phyloP scores from a whole-genome alignment of 176 grass and related monocot genomes.

The Carex parvula region DNA sequence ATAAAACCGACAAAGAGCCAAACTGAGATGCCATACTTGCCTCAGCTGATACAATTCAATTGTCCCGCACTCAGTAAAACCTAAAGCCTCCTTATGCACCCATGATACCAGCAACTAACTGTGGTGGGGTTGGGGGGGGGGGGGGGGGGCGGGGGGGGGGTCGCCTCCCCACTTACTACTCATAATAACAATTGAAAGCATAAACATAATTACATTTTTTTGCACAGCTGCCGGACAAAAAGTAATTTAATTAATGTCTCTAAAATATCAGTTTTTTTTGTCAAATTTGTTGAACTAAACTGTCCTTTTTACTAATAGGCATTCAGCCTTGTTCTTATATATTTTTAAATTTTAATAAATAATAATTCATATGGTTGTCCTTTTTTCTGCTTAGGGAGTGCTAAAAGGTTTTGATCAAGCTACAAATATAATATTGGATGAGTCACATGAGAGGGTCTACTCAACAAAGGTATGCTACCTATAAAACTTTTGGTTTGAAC shows the following conservation, averaged over 20 bases:
- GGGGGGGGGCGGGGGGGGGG: too few species aligned
- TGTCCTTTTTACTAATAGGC: not conserved
- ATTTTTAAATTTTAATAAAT: not conserved
- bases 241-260: not conserved
- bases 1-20: not conserved
- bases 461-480: constrained; percentile 61
- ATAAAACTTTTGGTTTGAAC: not conserved
- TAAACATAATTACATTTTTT: not conserved
- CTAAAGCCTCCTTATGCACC: not conserved
- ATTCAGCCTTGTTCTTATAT: not conserved
- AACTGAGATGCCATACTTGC: not conserved
- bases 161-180: not conserved
- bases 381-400: constrained; percentile 47
- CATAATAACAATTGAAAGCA: not conserved
- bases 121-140: too few species aligned
- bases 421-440: constrained; percentile 97
- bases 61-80: not conserved
- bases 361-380: not conserved
- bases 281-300: not conserved
- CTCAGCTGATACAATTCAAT: not conserved
- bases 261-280: not conserved
- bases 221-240: not conserved
- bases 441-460: constrained; percentile 95
- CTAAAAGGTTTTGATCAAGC: constrained; percentile 89
- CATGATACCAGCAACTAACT: not conserved